Percentiles rank a stretch among this genome's conserved stretches.
Conservation (phyloP, 305 asterid species). For the Fraxinus angustifolia region DNA sequence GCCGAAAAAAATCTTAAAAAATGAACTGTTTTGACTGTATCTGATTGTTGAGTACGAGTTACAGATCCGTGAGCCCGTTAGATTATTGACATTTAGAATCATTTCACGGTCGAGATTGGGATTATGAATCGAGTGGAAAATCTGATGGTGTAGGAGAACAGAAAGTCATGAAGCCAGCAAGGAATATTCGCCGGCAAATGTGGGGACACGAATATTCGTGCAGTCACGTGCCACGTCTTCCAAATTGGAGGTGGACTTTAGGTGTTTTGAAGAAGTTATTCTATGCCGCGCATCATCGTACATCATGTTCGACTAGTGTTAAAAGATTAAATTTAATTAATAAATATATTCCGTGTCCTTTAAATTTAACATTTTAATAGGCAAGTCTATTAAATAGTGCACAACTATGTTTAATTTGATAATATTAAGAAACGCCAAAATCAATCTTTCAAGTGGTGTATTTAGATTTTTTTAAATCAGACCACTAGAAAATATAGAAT, state of each 20-base stretch:
- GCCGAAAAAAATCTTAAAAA: conserved; percentile 14
- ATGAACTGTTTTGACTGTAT: conserved; percentile 21
- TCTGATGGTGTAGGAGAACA: conserved; percentile 13
- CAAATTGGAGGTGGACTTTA: conserved; percentile 28
- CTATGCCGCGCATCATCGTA: conserved; percentile 4
- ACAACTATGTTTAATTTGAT: neutral
- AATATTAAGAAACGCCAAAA: no score
- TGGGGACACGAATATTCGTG: conserved; percentile 50
- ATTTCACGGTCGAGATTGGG: conserved; percentile 23
- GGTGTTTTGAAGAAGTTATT: conserved; percentile 6
- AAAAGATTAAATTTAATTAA: neutral
- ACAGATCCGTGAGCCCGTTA: neutral
- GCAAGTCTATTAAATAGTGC: no score
- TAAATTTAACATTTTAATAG: no score
- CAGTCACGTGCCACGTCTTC: conserved; percentile 62
- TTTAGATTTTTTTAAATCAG: no score
- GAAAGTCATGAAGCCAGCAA: conserved; percentile 21
- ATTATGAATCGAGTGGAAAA: neutral
- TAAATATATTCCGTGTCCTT: neutral
- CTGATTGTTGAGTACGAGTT: neutral
- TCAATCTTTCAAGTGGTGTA: neutral
- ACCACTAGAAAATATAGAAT: neutral
- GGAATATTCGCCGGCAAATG: conserved; percentile 44
- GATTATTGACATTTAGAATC: neutral
- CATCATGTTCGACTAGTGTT: neutral